Conservation (phyloP, 257 asterid species). For the Scutellaria barbata region DNA sequence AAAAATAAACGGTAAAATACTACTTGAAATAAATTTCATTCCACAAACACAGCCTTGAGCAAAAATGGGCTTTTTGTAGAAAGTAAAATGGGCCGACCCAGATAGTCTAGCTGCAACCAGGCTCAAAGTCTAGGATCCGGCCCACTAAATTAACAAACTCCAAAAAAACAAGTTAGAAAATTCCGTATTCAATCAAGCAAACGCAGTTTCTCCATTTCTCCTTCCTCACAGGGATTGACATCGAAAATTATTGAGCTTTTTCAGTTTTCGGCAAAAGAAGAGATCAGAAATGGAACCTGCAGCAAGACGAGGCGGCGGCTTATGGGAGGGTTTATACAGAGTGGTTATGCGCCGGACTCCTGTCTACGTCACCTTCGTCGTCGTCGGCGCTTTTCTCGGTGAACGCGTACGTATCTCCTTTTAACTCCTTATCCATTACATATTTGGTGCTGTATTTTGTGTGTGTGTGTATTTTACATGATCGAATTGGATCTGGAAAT, state of each 20-base stretch:
- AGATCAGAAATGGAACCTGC: constrained; percentile 49
- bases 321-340: constrained; percentile 76
- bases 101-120: neutral
- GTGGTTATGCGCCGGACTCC: constrained; percentile 87
- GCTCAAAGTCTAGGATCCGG: constrained; percentile 16
- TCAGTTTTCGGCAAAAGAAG: neutral
- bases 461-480: constrained; percentile 9
- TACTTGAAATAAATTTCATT: too few species aligned
- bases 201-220: constrained; percentile 40
- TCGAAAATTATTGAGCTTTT: neutral
- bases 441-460: neutral
- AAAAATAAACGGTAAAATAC: too few species aligned
- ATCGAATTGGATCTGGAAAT: constrained; percentile 41
- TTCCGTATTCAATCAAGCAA: constrained; percentile 17
- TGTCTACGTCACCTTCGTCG: constrained; percentile 80
- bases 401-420: constrained; percentile 64
- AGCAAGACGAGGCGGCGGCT: constrained; percentile 61
- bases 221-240: constrained; percentile 21
- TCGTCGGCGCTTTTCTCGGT: constrained; percentile 82
- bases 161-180: constrained; percentile 20
- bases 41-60: too few species aligned
- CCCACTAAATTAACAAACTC: constrained; percentile 25
- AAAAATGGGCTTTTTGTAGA: neutral
- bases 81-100: neutral
- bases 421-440: neutral